These are phyloP conservation scores for Lentinula edodes DNA, from an alignment of 768 basidiomycete species.

Conservation along the genomic window DNA sequence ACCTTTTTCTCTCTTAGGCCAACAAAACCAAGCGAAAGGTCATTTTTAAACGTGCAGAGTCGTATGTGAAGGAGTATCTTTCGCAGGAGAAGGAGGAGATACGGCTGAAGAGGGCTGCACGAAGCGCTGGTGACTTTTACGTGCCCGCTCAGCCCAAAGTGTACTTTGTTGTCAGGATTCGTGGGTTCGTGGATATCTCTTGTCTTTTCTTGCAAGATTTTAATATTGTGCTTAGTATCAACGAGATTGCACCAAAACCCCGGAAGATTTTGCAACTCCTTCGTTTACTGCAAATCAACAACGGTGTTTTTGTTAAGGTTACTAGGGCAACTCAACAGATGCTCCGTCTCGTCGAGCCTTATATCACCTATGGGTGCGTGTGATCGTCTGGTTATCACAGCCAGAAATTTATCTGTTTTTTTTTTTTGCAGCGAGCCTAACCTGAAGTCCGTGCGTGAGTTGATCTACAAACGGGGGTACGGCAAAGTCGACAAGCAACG, in stretches of 20 bases:
- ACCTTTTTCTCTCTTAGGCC: conserved; percentile 44
- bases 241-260: conserved; percentile 98
- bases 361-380: conserved; percentile 90
- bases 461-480: conserved; percentile 99
- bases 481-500: conserved; percentile 98
- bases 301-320: conserved; percentile 96
- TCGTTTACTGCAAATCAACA: conserved; percentile 99
- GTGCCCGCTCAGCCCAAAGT: conserved; percentile 96
- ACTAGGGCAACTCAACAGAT: conserved; percentile 96
- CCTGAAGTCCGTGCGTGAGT: conserved; percentile 92
- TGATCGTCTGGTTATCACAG: background rate
- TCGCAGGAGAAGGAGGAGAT: conserved; percentile 93
- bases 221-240: conserved; percentile 63
- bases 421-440: conserved; percentile 75
- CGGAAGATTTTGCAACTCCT: conserved; percentile 98
- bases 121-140: conserved; percentile 92
- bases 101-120: conserved; percentile 88
- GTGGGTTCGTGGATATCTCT: conserved; percentile 60
- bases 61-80: conserved; percentile 96
- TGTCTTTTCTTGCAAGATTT: background rate
- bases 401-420: background rate
- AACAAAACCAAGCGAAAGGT: conserved; percentile 90
- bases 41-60: conserved; percentile 98
- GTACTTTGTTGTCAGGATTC: conserved; percentile 95
- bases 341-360: conserved; percentile 96